Conservation (phyloP, 2,329 filamentous ascomycete species). For the Aspergillus sp. region DNA sequence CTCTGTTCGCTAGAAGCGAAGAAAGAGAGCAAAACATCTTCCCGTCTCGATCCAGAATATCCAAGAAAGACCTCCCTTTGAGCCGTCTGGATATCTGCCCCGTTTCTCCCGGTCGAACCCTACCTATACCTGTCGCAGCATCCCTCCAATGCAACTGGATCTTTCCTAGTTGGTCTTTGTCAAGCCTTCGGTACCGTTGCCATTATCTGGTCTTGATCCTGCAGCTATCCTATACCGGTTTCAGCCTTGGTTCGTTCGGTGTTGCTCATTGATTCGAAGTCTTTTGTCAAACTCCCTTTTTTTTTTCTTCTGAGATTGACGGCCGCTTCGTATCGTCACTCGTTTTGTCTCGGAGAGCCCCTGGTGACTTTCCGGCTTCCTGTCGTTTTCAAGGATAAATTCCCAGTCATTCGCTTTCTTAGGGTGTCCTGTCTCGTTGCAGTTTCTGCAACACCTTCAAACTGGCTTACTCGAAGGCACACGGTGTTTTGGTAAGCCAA, state of each 20-base stretch:
- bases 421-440: slow-evolving; percentile 37
- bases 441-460: slow-evolving; percentile 44
- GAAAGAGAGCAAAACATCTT: slow-evolving; percentile 20
- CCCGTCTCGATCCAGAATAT: slow-evolving; percentile 9
- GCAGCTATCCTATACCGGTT: slow-evolving; percentile 26
- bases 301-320: slow-evolving; percentile 27
- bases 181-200: slow-evolving; percentile 18
- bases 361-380: slow-evolving; percentile 29
- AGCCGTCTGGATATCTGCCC: slow-evolving; percentile 11
- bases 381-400: slow-evolving; percentile 36
- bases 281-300: slow-evolving; percentile 14
- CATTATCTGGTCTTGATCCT: slow-evolving; percentile 19
- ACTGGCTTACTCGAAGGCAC: slow-evolving; percentile 45
- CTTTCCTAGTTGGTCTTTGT: slow-evolving; percentile 15
- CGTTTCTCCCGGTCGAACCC: slow-evolving; percentile 8
- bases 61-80: slow-evolving; percentile 9
- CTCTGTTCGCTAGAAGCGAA: slow-evolving; percentile 10
- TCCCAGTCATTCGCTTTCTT: slow-evolving; percentile 45
- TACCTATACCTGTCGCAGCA: slow-evolving; percentile 2
- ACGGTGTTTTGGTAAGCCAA: slow-evolving; percentile 40
- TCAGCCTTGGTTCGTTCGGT: slow-evolving; percentile 19
- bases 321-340: slow-evolving; percentile 34
- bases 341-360: slow-evolving; percentile 40
- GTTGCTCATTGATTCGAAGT: slow-evolving; percentile 33
- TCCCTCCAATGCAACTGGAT: slow-evolving; percentile 13